Conservation (phyloP, 177 flowering plant genomes). For the Vitis hybrid region DNA sequence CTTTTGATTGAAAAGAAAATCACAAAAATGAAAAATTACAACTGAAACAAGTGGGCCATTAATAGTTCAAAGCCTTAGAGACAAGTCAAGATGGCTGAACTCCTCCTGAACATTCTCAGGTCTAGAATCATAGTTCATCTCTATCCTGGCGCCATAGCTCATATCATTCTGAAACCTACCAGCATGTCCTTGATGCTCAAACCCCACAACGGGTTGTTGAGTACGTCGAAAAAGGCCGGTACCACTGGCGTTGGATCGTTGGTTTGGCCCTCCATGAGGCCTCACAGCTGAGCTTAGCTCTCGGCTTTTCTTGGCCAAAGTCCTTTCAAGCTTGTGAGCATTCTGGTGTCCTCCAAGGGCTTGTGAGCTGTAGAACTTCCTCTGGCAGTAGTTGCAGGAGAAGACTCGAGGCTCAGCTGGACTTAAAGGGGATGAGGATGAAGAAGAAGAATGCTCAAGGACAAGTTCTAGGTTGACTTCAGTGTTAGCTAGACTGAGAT, state of each 20-base stretch:
- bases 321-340: slow-evolving; percentile 84
- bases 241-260: slow-evolving; percentile 11
- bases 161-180: slow-evolving; percentile 20
- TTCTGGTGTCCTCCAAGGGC: slow-evolving; percentile 97
- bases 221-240: slow-evolving; percentile 10
- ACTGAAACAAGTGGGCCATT: no score
- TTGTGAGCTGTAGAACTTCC: slow-evolving; percentile 85
- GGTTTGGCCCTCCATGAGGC: slow-evolving; percentile 30
- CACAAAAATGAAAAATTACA: no score
- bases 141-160: slow-evolving; percentile 22
- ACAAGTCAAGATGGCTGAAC: slow-evolving; percentile 45
- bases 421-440: slow-evolving; percentile 27
- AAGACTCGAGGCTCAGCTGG: slow-evolving; percentile 51
- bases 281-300: slow-evolving; percentile 20
- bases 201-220: slow-evolving; percentile 7
- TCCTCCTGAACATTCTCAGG: slow-evolving; percentile 30
- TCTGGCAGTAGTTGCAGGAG: slow-evolving; percentile 81
- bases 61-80: slow-evolving; percentile 44
- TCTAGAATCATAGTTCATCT: slow-evolving; percentile 19
- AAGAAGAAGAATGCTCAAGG: slow-evolving; percentile 46
- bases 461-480: slow-evolving; percentile 47
- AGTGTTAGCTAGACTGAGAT: slow-evolving; percentile 33
- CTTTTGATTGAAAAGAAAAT: no score
- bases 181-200: slow-evolving; percentile 16
- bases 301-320: slow-evolving; percentile 46